phyloP scores from a whole-genome alignment of 441 rosid species.

The Flueggea neowawraea region DNA sequence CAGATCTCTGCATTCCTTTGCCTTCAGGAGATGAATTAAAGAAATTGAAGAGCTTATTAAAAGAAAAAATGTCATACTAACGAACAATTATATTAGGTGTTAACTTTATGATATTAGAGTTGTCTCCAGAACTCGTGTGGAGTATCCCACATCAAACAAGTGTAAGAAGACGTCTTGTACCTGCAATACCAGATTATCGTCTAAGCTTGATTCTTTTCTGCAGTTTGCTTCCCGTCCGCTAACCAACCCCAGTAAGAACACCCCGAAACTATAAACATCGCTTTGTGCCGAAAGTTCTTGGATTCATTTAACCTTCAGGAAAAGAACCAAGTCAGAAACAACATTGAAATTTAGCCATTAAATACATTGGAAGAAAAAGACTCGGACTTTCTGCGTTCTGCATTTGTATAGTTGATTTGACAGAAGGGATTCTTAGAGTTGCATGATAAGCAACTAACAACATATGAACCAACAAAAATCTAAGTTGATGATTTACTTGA shows the following conservation, averaged over 20 bases:
- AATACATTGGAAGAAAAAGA: too few relatives aligned
- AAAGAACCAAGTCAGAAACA: too few relatives aligned
- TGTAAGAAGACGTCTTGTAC: constrained; percentile 13
- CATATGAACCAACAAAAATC: too few relatives aligned
- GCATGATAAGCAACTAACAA: too few relatives aligned
- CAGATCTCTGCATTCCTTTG: constrained; percentile 6
- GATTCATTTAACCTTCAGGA: constrained; percentile 25
- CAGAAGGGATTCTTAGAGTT: too few relatives aligned
- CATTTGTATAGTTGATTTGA: too few relatives aligned
- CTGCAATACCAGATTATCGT: constrained; percentile 25
- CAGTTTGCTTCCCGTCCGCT: constrained; percentile 33
- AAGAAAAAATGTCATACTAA: background rate
- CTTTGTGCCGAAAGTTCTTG: constrained; percentile 24
- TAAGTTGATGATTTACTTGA: too few relatives aligned
- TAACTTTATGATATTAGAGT: background rate
- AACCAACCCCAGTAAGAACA: constrained; percentile 39
- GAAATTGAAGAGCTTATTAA: background rate
- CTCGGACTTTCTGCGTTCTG: too few relatives aligned
- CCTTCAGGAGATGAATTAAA: constrained; percentile 14
- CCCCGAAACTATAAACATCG: constrained; percentile 47
- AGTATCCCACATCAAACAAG: background rate
- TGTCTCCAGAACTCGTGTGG: too few relatives aligned
- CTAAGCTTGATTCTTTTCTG: constrained; percentile 12
- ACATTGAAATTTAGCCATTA: too few relatives aligned
- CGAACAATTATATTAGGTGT: background rate